Evolutionary conservation across 73 alveolate genomes (phyloP), one percentile per base, ranked within the genome.

Genomic region (Paramecium tetraurelia): DNA sequence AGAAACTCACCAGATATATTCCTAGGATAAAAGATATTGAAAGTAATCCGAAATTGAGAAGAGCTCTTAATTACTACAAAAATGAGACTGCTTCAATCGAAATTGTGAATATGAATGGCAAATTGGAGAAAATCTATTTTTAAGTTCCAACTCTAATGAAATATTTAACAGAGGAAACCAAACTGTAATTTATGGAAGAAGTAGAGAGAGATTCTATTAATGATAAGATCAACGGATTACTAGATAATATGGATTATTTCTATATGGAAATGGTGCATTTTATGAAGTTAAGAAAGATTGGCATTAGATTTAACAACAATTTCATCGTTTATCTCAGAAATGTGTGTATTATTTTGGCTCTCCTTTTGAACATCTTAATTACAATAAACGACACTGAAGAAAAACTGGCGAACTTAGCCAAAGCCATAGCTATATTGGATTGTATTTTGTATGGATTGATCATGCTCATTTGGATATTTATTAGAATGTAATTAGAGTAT

Each of bases 211-310:
- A 80, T 20, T 80, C 90, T 21, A 46, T 80, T 4, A 80, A 80
- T 80, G 90, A 80, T 80, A 80, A 80, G n/a, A 80, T 80, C 4
- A 80, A 80, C 43, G 90, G 90, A 80, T 24, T 80, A 20, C 22
- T 80, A 24, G 90, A 80, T 46, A 80, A 48, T 24, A 48, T 80
- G 46, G 90, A 80, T 41, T 20, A 80, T 22, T 80, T 80, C 46
- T 80, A 80, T 80, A 80, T 80, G 90, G 90, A 80, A 48, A 80
- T 80, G 90, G 90, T 80, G 9, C 90, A 80, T 80, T 80, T 80
- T 80, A 80, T 80, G 90, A 80, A 48, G 43, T 43, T 80, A 24
- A 40, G 90, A 43, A 48, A 48, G 18, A 22, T 44, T 18, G 90
- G 90, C 22, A 43, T 80, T 10, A 80, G 72, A 80, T 80, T 31